Base-by-base conservation (phyloP, 2,329 filamentous ascomycete genomes). In the Hymenoscyphus occultus region DNA sequence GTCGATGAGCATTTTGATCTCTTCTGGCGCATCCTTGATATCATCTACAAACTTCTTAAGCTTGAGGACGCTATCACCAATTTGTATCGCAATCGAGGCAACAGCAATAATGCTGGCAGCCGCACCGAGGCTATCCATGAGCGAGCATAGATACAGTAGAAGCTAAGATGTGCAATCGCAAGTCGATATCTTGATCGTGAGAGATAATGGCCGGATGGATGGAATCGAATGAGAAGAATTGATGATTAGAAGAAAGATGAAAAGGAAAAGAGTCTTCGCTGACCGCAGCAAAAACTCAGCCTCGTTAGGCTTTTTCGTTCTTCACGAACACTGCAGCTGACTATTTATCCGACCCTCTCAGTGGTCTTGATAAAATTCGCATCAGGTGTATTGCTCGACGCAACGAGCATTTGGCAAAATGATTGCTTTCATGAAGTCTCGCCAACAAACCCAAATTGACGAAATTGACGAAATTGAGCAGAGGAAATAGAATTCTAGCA, bases 11-110 rank as follows among this genome's bases (percentile, higher is more conserved):
- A 22, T 31, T 40, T 56, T 56, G 3, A 63, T 19, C 14, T 57
- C 51, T 48, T 63, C 62, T 10, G 62, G 62, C 5, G 62, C 62
- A 39, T 64, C 62, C 39, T 64, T 59, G 40, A 64, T 56, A 39
- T 40, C 9, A 28, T 59, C 40, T 10, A 42, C 32, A 42, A 64
- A 64, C 16, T 12, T 28, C 19, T 64, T 59, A 19, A 64, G 62
- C 35, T 64, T 64, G 39, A 51, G 10, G 7, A 45, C 45, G 57
- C 56, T 59, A 31, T 64, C 62, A 4, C 51, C 61, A 16, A 63
- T 40, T n/a, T 63, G 61, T 7, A 63, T 63, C 7, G 61, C 61
- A 14, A 63, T 39, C 19, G 61, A 63, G 6, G 19, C 39, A 40
- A 63, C 42, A 6, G 35, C 48, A 14, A 57, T 14, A 9, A 39